These are phyloP conservation scores for Diaporthe humulicola DNA, from an alignment of 2,329 filamentous ascomycete genomes.

Conservation along the genomic window DNA sequence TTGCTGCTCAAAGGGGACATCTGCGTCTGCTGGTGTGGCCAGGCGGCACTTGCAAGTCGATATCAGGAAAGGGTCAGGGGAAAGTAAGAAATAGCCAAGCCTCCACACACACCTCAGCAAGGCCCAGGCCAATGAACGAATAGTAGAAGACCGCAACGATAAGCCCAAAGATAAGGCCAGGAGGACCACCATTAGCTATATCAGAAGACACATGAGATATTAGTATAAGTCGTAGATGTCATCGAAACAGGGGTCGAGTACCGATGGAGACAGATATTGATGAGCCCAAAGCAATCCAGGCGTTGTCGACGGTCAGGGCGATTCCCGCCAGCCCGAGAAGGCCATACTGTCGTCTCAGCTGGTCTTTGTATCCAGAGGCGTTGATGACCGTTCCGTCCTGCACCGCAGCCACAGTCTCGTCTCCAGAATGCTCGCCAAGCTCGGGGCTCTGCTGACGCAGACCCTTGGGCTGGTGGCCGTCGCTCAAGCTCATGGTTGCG, in stretches of 20 bases:
- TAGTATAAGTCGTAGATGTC: constrained; percentile 29
- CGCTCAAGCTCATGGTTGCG: constrained; percentile 36
- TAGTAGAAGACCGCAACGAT: constrained; percentile 59
- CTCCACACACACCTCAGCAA: constrained; percentile 53
- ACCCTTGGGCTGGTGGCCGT: constrained; percentile 34
- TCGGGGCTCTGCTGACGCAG: constrained; percentile 37
- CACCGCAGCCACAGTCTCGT: constrained; percentile 51
- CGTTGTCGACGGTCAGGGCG: constrained; percentile 73
- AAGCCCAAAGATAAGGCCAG: constrained; percentile 58
- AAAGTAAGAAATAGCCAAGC: neutral
- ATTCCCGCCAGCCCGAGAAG: constrained; percentile 70
- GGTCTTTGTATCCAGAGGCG: constrained; percentile 73
- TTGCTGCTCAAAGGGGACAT: neutral
- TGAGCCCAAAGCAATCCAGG: constrained; percentile 74
- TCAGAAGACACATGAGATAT: neutral
- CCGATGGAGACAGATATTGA: constrained; percentile 68
- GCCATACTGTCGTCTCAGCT: constrained; percentile 73
- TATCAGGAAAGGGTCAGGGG: constrained; percentile 4
- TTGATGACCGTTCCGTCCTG: constrained; percentile 65
- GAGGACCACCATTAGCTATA: constrained; percentile 56
- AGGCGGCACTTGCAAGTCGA: constrained; percentile 32
- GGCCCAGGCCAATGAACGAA: constrained; percentile 55
- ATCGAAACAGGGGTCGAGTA: constrained; percentile 41
- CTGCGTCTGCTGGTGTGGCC: neutral
- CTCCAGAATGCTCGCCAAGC: constrained; percentile 43